Percentiles rank a stretch among this genome's conserved stretches.
Conservation (phyloP, 2,329 filamentous ascomycete genomes). For the Pyricularia grisea region DNA sequence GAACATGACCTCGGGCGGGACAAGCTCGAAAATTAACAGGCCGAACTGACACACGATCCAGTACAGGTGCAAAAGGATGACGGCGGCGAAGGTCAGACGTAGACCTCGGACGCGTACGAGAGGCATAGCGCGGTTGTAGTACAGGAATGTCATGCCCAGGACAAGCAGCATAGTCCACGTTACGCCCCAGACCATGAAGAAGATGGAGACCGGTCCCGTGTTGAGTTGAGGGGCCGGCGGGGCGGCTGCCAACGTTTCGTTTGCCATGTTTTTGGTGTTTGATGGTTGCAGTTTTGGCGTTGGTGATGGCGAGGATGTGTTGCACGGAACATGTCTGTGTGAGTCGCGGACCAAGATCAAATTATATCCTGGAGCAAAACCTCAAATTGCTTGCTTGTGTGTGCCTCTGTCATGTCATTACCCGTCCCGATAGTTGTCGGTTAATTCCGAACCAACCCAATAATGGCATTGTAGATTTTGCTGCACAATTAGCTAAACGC, state of each 20-base stretch:
- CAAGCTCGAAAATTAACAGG: slow-evolving; percentile 16
- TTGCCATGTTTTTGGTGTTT: neutral
- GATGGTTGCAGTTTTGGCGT: too few species aligned
- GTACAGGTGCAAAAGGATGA: slow-evolving; percentile 26
- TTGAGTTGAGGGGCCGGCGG: neutral
- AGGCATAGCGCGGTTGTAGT: neutral
- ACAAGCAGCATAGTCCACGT: neutral
- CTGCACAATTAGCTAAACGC: too few species aligned
- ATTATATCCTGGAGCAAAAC: too few species aligned
- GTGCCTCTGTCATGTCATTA: too few species aligned
- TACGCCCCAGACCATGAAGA: neutral
- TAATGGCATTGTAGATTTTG: too few species aligned
- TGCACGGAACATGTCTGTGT: too few species aligned
- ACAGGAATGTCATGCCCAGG: neutral
- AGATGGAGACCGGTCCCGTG: neutral
- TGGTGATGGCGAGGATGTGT: too few species aligned
- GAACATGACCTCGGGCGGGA: slow-evolving; percentile 40
- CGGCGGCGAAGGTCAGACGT: slow-evolving; percentile 27
- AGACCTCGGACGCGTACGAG: slow-evolving; percentile 31
- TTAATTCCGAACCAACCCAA: too few species aligned
- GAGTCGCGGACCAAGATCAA: too few species aligned
- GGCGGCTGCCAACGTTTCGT: neutral
- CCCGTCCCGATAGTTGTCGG: too few species aligned
- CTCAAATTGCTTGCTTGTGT: too few species aligned
- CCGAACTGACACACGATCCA: slow-evolving; percentile 31